Base-by-base conservation (phyloP, 805 yeast species). In the Ogataea corticis region DNA sequence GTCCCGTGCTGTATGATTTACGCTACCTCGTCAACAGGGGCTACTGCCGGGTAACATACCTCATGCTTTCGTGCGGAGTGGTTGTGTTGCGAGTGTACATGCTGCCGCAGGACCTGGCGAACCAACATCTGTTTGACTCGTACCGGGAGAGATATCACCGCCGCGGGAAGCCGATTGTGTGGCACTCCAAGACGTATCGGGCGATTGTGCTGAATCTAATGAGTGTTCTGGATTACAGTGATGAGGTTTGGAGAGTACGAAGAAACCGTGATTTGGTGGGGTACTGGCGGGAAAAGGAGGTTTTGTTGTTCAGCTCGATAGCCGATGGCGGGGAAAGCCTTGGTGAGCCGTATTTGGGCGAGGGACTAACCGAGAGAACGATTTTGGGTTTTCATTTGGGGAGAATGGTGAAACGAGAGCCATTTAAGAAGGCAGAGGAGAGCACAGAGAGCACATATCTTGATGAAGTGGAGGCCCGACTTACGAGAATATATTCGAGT, bases 21-120 rank as follows among this genome's bases (percentile, higher is more conserved):
- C 61, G 67, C 4, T 76, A 76, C 45, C 66, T 83, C 40, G 60
- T 73, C 2, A 57, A 66, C 7, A 62, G 71, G 46, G 66, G 72
- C 9, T 69, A 65, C 48, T 46, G 72, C 2, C 65, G 72, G 57
- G 71, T 77, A 3, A 80, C 87, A 0, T 81, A 68, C 50, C 66
- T 52, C 44, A 36, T 57, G 10, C 31, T 62, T 41, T 54, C 37
- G 3, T 49, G 61, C 9, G 40, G 58, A 2, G 21, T 66, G 3
- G 59, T 58, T 3, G 64, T 46, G 42, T 46, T 79, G 1, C 64
- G 87, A 47, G 51, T 82, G 0, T 82, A 80, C 49, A 57, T 66
- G 1, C 53, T 82, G 1, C 80, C 83, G 0, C 45, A 52, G 9
- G 85, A 80, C 59, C 52, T 69, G 1, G 51, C 54, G 0, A 72